Evolutionary conservation across 2,329 filamentous ascomycete genomes (phyloP), one percentile per base, ranked within the genome.

Genomic region (Cryphonectria naterciae): DNA sequence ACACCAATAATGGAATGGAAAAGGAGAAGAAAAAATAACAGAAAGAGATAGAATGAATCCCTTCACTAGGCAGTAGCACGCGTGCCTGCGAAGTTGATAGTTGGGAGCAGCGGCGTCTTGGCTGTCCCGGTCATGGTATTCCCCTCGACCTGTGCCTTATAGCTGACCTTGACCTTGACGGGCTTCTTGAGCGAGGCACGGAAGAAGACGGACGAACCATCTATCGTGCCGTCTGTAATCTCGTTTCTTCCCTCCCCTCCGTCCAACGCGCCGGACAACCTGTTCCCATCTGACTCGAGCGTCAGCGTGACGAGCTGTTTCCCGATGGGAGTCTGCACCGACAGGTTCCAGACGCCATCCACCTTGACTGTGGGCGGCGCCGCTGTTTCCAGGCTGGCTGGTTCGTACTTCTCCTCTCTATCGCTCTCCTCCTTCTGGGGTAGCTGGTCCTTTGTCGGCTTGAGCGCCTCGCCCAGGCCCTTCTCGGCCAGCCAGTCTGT

Each of bases 401-500:
- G 54, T 19, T 63, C 43, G 28, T 49, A 39, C 28, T 49, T 39
- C 41, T 62, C 46, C 39, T 65, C 52, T 28, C 46, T 19, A 7
- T 56, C 17, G 19, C 62, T 8, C 13, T 19, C 35, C 15, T 66
- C 66, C 46, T 54, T 52, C n/a, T 35, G 54, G 13, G 63, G 56
- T 15, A 66, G 41, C 52, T 69, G 25, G 37, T 52, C 64, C 46
- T 52, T 25, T 5, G 49, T 69, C 11, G 69, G 67, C 22, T 43
- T 67, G 32, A 73, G 43, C 6, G 68, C 72, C 61, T 63, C 63
- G 1, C 72, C 72, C 15, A 73, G 49, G 2, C 70, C 73, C 19
- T 41, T 60, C 13, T 60, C 66, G 13, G 65, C 72, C n/a, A 74
- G 22, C 73, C 73, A 74, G 8, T 32, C 63, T 0, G 73, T 73